phyloP scores from a whole-genome alignment of 148 eudicot genomes.

The Heliamphora exappendiculata region DNA sequence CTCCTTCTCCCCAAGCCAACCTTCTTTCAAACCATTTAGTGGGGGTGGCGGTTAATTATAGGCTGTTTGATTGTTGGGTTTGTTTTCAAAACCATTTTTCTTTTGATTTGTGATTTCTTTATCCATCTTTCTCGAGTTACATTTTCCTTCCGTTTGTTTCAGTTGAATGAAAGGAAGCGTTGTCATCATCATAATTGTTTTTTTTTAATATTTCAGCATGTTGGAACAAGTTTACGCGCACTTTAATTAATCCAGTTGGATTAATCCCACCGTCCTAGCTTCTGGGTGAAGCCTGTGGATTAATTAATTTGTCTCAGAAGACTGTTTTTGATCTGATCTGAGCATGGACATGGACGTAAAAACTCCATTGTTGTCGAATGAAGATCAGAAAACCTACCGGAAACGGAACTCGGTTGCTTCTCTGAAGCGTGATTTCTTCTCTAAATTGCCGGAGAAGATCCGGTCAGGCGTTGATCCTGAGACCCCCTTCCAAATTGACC shows the following conservation, averaged over 20 bases:
- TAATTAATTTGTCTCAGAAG: no score
- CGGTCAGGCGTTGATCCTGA: conserved; percentile 61
- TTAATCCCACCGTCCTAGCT: no score
- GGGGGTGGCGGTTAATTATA: background rate
- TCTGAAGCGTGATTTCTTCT: conserved; percentile 50
- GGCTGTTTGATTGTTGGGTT: background rate
- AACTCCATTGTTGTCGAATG: conserved; percentile 41
- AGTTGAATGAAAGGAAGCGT: no score
- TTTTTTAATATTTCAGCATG: no score
- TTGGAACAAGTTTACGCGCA: background rate
- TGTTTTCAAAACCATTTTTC: background rate
- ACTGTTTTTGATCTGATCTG: background rate
- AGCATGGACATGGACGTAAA: conserved; percentile 24
- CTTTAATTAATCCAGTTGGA: background rate
- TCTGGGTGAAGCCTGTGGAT: no score
- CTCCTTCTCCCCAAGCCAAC: background rate
- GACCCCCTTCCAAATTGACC: conserved; percentile 48
- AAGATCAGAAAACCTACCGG: background rate
- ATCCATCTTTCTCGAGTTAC: no score
- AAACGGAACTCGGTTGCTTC: conserved; percentile 28
- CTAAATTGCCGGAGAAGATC: conserved; percentile 67
- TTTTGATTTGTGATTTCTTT: background rate
- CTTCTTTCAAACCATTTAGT: background rate
- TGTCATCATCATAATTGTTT: no score
- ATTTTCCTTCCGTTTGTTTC: no score